Conservation (phyloP, 2,329 filamentous ascomycete species). For the Tothia fuscella region DNA sequence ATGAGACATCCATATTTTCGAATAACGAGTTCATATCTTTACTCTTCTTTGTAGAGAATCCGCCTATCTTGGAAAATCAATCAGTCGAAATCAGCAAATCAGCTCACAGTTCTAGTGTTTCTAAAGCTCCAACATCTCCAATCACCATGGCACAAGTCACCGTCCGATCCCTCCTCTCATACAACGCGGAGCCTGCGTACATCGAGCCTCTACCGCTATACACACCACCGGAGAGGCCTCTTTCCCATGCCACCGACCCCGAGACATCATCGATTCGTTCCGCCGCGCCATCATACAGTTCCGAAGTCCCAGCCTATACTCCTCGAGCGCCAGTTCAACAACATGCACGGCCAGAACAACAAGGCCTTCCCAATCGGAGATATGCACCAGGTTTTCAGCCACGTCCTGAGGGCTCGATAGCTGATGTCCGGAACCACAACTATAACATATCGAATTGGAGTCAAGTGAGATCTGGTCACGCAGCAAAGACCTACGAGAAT, state of each 20-base stretch:
- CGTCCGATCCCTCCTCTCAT: slow-evolving; percentile 4
- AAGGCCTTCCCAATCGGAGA: slow-evolving; percentile 15
- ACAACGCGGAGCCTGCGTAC: slow-evolving; percentile 1
- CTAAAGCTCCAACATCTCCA: too few species aligned
- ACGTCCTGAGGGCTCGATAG: slow-evolving; percentile 14
- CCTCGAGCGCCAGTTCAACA: slow-evolving; percentile 27
- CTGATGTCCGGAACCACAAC: slow-evolving; percentile 15
- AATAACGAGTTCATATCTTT: too few species aligned
- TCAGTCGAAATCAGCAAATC: too few species aligned
- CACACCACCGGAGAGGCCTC: slow-evolving; percentile 10
- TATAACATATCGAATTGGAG: slow-evolving; percentile 52
- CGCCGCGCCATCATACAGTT: slow-evolving; percentile 55
- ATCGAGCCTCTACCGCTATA: slow-evolving; percentile 22
- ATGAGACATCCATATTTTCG: too few species aligned
- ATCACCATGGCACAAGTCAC: too few species aligned
- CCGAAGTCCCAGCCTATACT: slow-evolving; percentile 51
- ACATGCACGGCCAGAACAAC: slow-evolving; percentile 2
- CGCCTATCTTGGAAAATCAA: too few species aligned
- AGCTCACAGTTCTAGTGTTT: too few species aligned
- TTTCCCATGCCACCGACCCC: slow-evolving; percentile 34
- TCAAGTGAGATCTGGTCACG: slow-evolving; percentile 41
- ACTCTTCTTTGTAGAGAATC: too few species aligned
- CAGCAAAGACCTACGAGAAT: slow-evolving; percentile 48
- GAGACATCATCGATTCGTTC: slow-evolving; percentile 57
- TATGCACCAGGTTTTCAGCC: slow-evolving; percentile 20